A percentile compares a stretch with the other conserved stretches of the same genome.
These are phyloP conservation scores for Fusarium buxicola DNA, from an alignment of 2,329 filamentous ascomycete genomes.

Conservation along the genomic window DNA sequence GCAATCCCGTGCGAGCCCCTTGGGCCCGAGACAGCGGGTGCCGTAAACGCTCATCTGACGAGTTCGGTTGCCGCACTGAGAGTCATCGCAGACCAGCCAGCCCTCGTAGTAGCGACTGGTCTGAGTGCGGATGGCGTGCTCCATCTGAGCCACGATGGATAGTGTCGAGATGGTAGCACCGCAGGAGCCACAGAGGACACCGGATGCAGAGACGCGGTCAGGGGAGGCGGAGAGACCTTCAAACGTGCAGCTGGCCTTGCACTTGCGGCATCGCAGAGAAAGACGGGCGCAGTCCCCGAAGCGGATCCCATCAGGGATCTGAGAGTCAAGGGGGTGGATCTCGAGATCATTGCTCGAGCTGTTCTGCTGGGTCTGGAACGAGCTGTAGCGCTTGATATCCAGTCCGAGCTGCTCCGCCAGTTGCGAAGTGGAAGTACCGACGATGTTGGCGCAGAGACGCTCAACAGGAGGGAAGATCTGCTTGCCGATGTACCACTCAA, in stretches of 20 bases:
- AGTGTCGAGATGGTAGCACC: conserved; percentile 73
- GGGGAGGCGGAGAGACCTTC: conserved; percentile 75
- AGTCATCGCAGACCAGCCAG: conserved; percentile 91
- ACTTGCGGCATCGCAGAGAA: conserved; percentile 82
- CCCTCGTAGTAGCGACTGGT: conserved; percentile 91
- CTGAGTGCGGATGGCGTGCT: conserved; percentile 82
- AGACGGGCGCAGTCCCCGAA: conserved; percentile 86
- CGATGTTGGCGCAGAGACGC: conserved; percentile 95
- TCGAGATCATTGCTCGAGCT: conserved; percentile 71
- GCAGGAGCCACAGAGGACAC: conserved; percentile 81
- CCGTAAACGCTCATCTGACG: conserved; percentile 95
- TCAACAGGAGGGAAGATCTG: conserved; percentile 98
- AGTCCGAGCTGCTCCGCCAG: conserved; percentile 94
- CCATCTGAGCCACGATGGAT: conserved; percentile 86
- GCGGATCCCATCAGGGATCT: conserved; percentile 90
- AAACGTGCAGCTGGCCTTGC: conserved; percentile 78
- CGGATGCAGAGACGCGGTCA: conserved; percentile 75
- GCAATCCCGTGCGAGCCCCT: conserved; percentile 86
- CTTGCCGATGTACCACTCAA: conserved; percentile 99
- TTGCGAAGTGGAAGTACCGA: conserved; percentile 88
- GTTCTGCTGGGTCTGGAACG: conserved; percentile 57
- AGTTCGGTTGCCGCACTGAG: conserved; percentile 86
- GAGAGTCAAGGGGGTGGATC: conserved; percentile 92
- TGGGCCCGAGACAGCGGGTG: conserved; percentile 86
- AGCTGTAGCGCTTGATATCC: conserved; percentile 85